Percentiles rank a stretch among this genome's conserved stretches.
phyloP scores from a whole-genome alignment of 1,284 basidiomycete genomes.

The Cryptococcus sp. region DNA sequence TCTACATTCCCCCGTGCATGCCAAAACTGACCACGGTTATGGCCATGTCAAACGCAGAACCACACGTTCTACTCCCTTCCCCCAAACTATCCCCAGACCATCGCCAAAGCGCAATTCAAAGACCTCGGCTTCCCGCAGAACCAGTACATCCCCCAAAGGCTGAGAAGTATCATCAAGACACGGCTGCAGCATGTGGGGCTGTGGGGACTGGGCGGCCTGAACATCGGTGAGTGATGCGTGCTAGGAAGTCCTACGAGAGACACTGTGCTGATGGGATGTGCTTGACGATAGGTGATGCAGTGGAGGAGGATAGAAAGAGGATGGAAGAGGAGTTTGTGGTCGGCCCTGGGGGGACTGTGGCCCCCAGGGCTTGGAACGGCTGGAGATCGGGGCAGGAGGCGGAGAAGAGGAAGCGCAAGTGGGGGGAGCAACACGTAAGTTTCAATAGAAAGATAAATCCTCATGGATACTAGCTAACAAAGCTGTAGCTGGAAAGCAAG shows the following conservation, averaged over 20 bases:
- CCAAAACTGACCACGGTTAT: background rate
- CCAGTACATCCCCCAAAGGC: conserved; percentile 43
- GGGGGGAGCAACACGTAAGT: conserved; percentile 40
- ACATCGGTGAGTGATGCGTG: conserved; percentile 20
- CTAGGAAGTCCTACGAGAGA: background rate
- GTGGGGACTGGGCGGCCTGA: conserved; percentile 41
- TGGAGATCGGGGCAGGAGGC: conserved; percentile 34
- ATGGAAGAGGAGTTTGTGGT: conserved; percentile 32
- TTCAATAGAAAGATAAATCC: background rate
- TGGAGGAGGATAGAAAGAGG: conserved; percentile 31
- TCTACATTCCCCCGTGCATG: background rate
- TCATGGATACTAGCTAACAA: background rate
- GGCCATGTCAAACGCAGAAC: conserved; percentile 27
- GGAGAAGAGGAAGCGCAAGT: conserved; percentile 31
- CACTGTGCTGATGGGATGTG: background rate
- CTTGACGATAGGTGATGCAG: conserved; percentile 20
- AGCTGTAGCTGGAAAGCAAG: conserved; percentile 17
- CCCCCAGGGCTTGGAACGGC: conserved; percentile 35
- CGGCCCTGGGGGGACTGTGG: conserved; percentile 39
- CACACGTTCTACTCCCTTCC: conserved; percentile 46
- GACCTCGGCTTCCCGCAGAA: conserved; percentile 34
- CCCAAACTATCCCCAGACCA: conserved; percentile 33
- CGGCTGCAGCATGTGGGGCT: conserved; percentile 40
- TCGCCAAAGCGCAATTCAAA: conserved; percentile 31
- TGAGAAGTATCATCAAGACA: conserved; percentile 32